phyloP scores from a whole-genome alignment of 345 rosid genomes.

The Cardamine resedifolia region DNA sequence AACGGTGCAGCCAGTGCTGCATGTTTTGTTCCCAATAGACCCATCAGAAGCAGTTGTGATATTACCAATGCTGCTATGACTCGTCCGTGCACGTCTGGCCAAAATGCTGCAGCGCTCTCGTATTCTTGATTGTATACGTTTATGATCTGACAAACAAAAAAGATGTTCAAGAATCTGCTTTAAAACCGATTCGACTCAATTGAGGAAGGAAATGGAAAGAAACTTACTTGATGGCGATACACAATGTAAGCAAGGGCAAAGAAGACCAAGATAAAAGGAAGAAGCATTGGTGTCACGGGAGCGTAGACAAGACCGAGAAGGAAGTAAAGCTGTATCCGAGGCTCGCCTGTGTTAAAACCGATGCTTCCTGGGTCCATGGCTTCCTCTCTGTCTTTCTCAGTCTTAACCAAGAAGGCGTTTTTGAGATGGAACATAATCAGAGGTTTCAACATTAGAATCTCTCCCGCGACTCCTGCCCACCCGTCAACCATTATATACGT shows the following conservation, averaged over 20 bases:
- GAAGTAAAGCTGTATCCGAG: constrained; percentile 88
- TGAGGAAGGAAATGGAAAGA: constrained; percentile 1
- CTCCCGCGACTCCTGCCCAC: constrained; percentile 97
- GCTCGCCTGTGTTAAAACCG: constrained; percentile 88
- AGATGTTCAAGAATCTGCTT: background rate
- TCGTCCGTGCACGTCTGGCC: constrained; percentile 95
- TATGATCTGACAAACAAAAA: constrained; percentile 53
- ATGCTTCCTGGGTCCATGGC: constrained; percentile 97
- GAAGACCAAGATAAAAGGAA: constrained; percentile 86
- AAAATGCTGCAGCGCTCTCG: constrained; percentile 91
- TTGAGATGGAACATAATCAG: constrained; percentile 83
- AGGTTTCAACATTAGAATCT: constrained; percentile 83
- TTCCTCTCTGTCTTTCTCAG: constrained; percentile 91
- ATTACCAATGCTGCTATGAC: constrained; percentile 64
- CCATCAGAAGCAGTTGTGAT: constrained; percentile 81
- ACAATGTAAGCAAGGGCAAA: constrained; percentile 80
- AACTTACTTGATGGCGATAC: constrained; percentile 86
- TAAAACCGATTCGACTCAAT: background rate
- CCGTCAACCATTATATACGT: constrained; percentile 98
- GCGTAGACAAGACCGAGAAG: constrained; percentile 94
- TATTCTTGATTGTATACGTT: constrained; percentile 94
- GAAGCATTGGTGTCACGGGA: constrained; percentile 76
- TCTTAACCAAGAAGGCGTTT: constrained; percentile 87
- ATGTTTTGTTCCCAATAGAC: constrained; percentile 65
- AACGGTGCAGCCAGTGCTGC: constrained; percentile 74